Conservation (phyloP, 208 protist species). For the Angomonas ambiguus region DNA sequence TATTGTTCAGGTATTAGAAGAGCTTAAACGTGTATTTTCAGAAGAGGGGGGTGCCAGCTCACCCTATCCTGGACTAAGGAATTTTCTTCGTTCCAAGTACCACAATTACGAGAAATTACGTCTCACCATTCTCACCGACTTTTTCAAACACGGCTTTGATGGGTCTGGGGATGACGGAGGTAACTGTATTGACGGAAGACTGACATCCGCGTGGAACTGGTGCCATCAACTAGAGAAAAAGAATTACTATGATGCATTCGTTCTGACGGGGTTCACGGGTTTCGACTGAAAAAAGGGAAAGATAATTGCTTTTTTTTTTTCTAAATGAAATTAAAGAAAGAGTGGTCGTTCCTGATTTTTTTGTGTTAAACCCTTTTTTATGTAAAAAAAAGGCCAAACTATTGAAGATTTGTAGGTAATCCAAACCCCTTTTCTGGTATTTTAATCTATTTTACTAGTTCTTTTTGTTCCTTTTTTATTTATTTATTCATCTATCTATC, state of each 20-base stretch:
- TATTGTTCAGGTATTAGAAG: conserved; percentile 81
- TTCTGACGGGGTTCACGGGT: conserved; percentile 92
- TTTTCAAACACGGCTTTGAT: conserved; percentile 95
- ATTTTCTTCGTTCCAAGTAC: conserved; percentile 79
- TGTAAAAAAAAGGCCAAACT: not conserved
- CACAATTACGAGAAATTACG: conserved; percentile 55
- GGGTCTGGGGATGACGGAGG: conserved; percentile 91
- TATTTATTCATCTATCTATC: not conserved
- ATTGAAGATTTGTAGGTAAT: not conserved
- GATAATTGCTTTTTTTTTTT: not conserved
- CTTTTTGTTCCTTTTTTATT: conserved; percentile 8
- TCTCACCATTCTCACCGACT: conserved; percentile 91
- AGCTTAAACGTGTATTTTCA: conserved; percentile 56
- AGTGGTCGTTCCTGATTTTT: not conserved
- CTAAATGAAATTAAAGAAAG: not conserved
- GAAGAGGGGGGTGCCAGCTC: conserved; percentile 15
- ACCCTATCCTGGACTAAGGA: conserved; percentile 60
- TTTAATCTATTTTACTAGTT: not conserved
- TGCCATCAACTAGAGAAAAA: conserved; percentile 95
- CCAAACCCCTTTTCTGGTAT: not conserved
- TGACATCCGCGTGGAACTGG: conserved; percentile 98
- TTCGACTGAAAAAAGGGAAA: conserved; percentile 85
- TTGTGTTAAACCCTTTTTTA: not conserved
- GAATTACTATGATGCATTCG: conserved; percentile 94
- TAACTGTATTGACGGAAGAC: conserved; percentile 96